Evolutionary conservation across 2,329 filamentous ascomycete genomes (phyloP), one percentile per base, ranked within the genome.

Genomic region (Sporothrix brunneoviolacea): DNA sequence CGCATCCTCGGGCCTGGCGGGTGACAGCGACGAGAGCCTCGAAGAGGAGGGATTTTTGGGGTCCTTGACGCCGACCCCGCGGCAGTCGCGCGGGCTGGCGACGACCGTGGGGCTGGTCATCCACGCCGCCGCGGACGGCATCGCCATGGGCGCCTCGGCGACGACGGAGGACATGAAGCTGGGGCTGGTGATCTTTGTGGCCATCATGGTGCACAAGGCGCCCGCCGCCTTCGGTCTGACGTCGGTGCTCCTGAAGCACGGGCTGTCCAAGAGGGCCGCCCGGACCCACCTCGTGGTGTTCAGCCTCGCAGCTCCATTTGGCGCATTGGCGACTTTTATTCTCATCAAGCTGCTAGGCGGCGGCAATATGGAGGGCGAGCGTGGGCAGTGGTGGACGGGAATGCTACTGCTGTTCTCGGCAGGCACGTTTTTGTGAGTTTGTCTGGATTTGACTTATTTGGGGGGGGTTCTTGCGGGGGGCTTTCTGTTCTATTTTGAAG

Each of bases 151-250:
- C 19, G 93, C 93, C 21, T 95, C 91, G 0, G 88, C 86, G 4
- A 84, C 87, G 4, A 80, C 83, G 4, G 74, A 81, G 2, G 83
- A 88, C 59, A 81, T 81, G 55, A 84, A 85, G 52, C 71, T 98
- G 10, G 89, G 88, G 32, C 82, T 97, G 54, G 88, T 98, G 59
- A 89, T 98, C 35, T 98, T 98, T 66, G 69, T 95, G 36, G 93
- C 93, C 10, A 93, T 98, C 59, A 94, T 98, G 87, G 81, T 97
- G 6, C 93, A 98, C 68, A 98, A 97, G 70, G 91, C 90, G 1
- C 91, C 91, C 0, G 93, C 93, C 2, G 91, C 93, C 0, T 98
- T 98, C 70, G 93, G 93, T 0, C 71, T 98, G 42, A 97, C 91
- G 0, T 91, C 90, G 1, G 81, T 96, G 2, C 70, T 98, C 41